These are phyloP conservation scores for Chondrus crispus DNA, from an alignment of 23 red algal genomes.

Conservation along the genomic window DNA sequence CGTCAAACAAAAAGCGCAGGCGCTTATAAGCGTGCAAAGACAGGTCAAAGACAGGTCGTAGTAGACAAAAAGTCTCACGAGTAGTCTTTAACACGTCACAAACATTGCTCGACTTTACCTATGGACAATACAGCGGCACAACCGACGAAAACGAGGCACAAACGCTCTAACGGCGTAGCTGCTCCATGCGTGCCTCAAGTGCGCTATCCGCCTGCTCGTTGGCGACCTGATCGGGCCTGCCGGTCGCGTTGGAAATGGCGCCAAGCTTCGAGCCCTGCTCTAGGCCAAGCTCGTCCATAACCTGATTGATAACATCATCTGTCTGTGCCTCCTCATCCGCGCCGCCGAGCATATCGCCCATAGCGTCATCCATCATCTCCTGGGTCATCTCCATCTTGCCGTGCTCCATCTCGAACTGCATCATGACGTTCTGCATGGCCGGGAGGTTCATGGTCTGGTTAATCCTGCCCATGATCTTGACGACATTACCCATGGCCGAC, in stretches of 20 bases:
- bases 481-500: slow-evolving; percentile 80
- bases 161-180: slow-evolving; percentile 58
- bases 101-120: too few relatives aligned
- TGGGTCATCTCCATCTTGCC: slow-evolving; percentile 95
- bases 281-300: slow-evolving; percentile 92
- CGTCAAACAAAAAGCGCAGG: too few relatives aligned
- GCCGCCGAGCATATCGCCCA: slow-evolving; percentile 69
- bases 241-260: slow-evolving; percentile 36
- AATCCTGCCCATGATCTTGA: slow-evolving; percentile 85
- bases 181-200: slow-evolving; percentile 68
- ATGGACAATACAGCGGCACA: too few relatives aligned
- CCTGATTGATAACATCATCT: slow-evolving; percentile 89
- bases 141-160: background rate
- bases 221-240: slow-evolving; percentile 6
- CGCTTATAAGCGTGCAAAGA: too few relatives aligned
- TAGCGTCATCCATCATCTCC: slow-evolving; percentile 93
- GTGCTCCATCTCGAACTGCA: slow-evolving; percentile 95
- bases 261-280: slow-evolving; percentile 74
- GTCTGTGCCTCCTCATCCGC: slow-evolving; percentile 85
- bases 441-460: slow-evolving; percentile 97
- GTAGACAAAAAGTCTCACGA: too few relatives aligned
- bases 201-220: slow-evolving; percentile 34
- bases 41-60: too few relatives aligned
- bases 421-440: slow-evolving; percentile 79
- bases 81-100: too few relatives aligned